Conservation (phyloP, 139 green algal species). For the Pedinophyceae sp. region DNA sequence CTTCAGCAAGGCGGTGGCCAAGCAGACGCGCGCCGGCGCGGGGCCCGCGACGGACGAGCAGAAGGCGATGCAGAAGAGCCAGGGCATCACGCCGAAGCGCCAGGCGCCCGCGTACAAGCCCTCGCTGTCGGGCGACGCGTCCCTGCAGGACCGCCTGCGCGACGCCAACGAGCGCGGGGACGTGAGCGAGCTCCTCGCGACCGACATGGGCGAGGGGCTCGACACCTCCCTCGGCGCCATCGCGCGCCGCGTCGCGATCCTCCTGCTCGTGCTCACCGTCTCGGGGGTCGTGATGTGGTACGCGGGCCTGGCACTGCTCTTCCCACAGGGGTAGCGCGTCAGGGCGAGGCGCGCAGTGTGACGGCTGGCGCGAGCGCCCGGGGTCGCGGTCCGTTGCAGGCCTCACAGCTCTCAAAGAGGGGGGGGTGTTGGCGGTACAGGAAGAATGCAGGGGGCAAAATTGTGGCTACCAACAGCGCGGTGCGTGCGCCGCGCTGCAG, state of each 20-base stretch:
- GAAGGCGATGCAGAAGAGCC: neutral
- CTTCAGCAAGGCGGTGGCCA: slow-evolving; percentile 32
- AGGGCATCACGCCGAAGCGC: neutral
- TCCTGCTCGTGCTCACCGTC: slow-evolving; percentile 28
- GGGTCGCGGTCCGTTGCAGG: too few species aligned
- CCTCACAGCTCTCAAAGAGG: too few species aligned
- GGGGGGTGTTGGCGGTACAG: too few species aligned
- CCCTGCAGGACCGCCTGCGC: neutral
- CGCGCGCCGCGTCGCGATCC: slow-evolving; percentile 29
- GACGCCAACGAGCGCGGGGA: neutral
- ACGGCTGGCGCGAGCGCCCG: too few species aligned
- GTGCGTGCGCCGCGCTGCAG: too few species aligned
- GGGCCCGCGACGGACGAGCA: neutral
- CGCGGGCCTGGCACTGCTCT: slow-evolving; percentile 37
- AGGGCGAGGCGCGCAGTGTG: too few species aligned
- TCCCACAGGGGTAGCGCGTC: too few species aligned
- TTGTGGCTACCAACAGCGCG: too few species aligned
- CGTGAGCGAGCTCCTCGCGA: slow-evolving; percentile 14
- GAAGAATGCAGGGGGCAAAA: too few species aligned
- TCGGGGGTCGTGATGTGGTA: slow-evolving; percentile 42
- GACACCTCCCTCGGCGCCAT: slow-evolving; percentile 19
- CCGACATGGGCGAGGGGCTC: neutral
- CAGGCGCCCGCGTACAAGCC: slow-evolving; percentile 1
- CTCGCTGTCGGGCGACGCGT: neutral
- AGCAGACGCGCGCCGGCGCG: neutral